phyloP scores from a whole-genome alignment of 805 yeast genomes.

The Zygosaccharomyces rouxii region DNA sequence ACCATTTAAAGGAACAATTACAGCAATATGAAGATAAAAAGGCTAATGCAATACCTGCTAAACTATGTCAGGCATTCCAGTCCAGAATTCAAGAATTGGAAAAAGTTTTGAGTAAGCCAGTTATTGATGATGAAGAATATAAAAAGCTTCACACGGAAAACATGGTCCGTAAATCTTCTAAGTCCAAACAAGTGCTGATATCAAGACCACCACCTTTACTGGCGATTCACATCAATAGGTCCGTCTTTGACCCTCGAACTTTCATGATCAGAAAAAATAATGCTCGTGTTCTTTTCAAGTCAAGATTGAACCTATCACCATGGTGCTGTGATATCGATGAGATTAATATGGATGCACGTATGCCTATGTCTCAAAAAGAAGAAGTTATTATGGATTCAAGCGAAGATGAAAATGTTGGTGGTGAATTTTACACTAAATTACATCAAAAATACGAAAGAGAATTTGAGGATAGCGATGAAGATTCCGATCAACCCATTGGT shows the following conservation, averaged over 20 bases:
- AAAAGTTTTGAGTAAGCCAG: slow-evolving; percentile 55
- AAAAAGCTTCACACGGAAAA: slow-evolving; percentile 68
- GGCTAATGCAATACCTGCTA: slow-evolving; percentile 23
- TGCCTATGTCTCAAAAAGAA: slow-evolving; percentile 61
- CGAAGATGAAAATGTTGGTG: slow-evolving; percentile 33
- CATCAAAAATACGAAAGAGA: slow-evolving; percentile 33
- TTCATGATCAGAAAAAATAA: slow-evolving; percentile 80
- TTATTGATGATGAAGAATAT: slow-evolving; percentile 76
- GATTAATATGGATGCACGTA: slow-evolving; percentile 75
- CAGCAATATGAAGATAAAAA: slow-evolving; percentile 25
- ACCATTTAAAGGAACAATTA: slow-evolving; percentile 43
- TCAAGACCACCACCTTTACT: slow-evolving; percentile 79
- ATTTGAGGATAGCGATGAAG: slow-evolving; percentile 34
- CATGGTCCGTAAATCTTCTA: slow-evolving; percentile 68
- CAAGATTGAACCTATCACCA: slow-evolving; percentile 58
- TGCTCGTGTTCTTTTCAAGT: slow-evolving; percentile 75
- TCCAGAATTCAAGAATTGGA: slow-evolving; percentile 47
- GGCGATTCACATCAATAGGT: slow-evolving; percentile 84
- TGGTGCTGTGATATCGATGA: slow-evolving; percentile 67
- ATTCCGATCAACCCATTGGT: slow-evolving; percentile 13
- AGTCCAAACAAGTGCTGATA: slow-evolving; percentile 77
- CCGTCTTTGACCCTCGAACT: slow-evolving; percentile 85
- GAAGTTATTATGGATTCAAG: slow-evolving; percentile 38
- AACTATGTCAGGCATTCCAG: slow-evolving; percentile 36
- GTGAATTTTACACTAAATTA: slow-evolving; percentile 30